These are phyloP conservation scores for Fusarium succisae DNA, from an alignment of 2,329 filamentous ascomycete genomes.

Conservation along the genomic window DNA sequence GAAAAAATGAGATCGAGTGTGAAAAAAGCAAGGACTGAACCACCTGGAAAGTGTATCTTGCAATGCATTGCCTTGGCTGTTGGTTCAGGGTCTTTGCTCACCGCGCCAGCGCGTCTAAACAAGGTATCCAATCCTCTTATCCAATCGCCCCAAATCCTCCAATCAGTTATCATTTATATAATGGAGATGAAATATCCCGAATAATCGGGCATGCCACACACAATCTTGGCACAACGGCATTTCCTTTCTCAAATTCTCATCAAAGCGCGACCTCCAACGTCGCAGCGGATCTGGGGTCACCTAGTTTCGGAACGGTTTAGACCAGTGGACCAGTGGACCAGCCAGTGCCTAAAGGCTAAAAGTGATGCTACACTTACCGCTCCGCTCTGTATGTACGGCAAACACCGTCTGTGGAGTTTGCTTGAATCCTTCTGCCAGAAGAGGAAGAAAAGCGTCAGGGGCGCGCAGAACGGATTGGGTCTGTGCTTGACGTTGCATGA, in stretches of 20 bases:
- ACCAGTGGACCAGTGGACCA: neutral
- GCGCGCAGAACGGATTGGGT: neutral
- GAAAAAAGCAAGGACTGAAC: neutral
- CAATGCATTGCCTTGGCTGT: neutral
- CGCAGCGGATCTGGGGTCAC: constrained; percentile 4
- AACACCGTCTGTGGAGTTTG: neutral
- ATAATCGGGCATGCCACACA: neutral
- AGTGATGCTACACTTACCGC: neutral
- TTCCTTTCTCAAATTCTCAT: neutral
- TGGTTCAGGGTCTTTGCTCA: neutral
- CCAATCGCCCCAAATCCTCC: neutral
- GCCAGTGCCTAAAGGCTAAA: neutral
- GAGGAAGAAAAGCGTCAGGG: neutral
- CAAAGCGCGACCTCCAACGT: neutral
- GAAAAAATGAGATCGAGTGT: neutral
- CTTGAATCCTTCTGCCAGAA: neutral
- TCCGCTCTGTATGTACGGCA: neutral
- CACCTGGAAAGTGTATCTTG: too few species aligned
- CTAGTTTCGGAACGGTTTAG: neutral
- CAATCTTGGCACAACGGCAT: neutral
- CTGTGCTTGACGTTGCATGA: neutral
- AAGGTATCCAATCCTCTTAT: neutral
- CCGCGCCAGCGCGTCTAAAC: neutral
- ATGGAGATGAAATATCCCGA: neutral
- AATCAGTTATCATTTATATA: neutral